Base-by-base conservation (phyloP, 2,329 filamentous ascomycete species). In the Fusarium decemcellulare region DNA sequence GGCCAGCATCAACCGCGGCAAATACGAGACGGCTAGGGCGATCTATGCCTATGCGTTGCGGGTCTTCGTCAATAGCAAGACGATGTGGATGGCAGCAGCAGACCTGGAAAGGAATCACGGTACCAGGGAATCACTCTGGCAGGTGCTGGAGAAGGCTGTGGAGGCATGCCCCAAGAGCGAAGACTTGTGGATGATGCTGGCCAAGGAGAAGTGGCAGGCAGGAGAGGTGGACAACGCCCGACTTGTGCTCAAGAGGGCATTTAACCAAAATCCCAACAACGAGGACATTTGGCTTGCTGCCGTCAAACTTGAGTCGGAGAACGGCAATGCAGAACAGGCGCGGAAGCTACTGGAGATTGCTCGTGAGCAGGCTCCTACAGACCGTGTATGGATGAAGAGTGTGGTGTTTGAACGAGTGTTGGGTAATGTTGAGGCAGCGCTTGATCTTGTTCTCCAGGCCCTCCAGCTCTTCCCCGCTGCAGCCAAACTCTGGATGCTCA, bases 221-320 rank as follows among this genome's bases (percentile, higher is more conserved):
- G 94, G 94, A 52, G 92, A 97, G 74, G 90, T 97, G 46, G 92
- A 97, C 77, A 93, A 93, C 67, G 95, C 96, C 12, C 89, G 96
- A 59, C 86, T 90, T 66, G 94, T 98, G 1, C 88, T 99, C 15
- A 95, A 91, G 30, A 90, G 92, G 68, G 96, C 95, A 6, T 99
- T 99, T 85, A 92, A 95, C 73, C 93, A 97, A 78, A 97, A 98
- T 74, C 94, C 94, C 1, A 95, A 97, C 79, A 98, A 97, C 81
- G 96, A 99, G 80, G 94, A 98, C 78, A 98, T 99, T 71, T 99
- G 96, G 92, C 90, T 98, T 50, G 93, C 95, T 15, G 96, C 96
- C 47, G 96, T 99, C 70, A 97, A 98, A 79, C 89, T 99, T 32
- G 96, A 99, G 81, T 94, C 96, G 1, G 95, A 98, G 76, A 95